Percentiles rank a stretch among this genome's conserved stretches.
These are phyloP conservation scores for Piper longum DNA, from an alignment of 164 flowering plant genomes.

Conservation along the genomic window DNA sequence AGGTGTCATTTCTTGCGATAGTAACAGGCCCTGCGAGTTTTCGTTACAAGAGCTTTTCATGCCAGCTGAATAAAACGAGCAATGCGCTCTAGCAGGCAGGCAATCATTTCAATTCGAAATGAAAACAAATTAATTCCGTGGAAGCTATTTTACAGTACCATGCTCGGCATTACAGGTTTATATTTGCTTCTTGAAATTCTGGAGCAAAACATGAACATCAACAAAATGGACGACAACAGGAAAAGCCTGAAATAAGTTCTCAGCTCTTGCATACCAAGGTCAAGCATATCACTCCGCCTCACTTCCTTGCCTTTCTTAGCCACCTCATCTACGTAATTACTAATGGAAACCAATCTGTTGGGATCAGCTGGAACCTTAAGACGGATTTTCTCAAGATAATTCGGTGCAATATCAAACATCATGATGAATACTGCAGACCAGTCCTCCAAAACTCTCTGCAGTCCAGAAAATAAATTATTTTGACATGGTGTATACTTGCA, in stretches of 20 bases:
- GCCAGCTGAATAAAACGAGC: not conserved
- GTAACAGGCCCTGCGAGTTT: no score
- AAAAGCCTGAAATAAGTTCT: slow-evolving; percentile 84
- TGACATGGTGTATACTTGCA: not conserved
- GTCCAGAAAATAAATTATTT: slow-evolving; percentile 4
- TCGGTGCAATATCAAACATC: slow-evolving; percentile 48
- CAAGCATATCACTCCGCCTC: slow-evolving; percentile 65
- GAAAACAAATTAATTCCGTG: not conserved
- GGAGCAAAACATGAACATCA: slow-evolving; percentile 94
- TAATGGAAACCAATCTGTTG: slow-evolving; percentile 56
- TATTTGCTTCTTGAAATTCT: slow-evolving; percentile 75
- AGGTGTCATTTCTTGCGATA: no score
- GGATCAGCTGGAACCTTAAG: slow-evolving; percentile 14
- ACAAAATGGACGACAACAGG: slow-evolving; percentile 63
- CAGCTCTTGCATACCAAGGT: slow-evolving; percentile 81
- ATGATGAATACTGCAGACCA: slow-evolving; percentile 79
- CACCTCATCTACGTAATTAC: slow-evolving; percentile 63
- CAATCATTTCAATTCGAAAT: no score
- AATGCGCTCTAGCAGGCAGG: not conserved
- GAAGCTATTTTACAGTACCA: not conserved
- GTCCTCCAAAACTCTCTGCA: slow-evolving; percentile 74
- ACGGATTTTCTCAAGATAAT: slow-evolving; percentile 23
- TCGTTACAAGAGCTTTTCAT: not conserved
- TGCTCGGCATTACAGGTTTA: slow-evolving; percentile 29
- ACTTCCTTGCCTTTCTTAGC: slow-evolving; percentile 55